Percentiles rank a stretch among this genome's conserved stretches.
phyloP scores from a whole-genome alignment of 768 basidiomycete genomes.

The Leccinellum luteum region DNA sequence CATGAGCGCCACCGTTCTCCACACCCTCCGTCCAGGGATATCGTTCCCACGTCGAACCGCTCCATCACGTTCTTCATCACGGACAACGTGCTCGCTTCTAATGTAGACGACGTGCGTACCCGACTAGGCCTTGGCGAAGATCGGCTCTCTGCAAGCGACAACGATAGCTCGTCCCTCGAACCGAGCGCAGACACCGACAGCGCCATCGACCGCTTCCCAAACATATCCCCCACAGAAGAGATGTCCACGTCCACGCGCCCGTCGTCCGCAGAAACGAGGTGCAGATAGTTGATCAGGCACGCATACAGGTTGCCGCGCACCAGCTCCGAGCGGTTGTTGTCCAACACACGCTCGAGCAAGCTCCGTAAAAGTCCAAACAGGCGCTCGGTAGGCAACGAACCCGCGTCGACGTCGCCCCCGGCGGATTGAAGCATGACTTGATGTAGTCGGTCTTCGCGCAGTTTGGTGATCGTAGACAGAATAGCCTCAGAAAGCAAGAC shows the following conservation, averaged over 20 bases:
- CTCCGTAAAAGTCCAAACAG: slow-evolving; percentile 70
- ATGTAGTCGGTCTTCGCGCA: slow-evolving; percentile 79
- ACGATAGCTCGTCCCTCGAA: slow-evolving; percentile 39
- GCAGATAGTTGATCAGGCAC: slow-evolving; percentile 80
- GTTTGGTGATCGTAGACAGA: slow-evolving; percentile 78
- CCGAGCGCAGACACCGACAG: slow-evolving; percentile 35
- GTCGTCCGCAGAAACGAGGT: too few species aligned
- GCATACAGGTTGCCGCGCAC: slow-evolving; percentile 96
- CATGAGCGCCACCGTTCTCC: too few species aligned
- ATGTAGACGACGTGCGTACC: too few species aligned
- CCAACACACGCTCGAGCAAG: slow-evolving; percentile 71
- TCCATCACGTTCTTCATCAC: slow-evolving; percentile 71
- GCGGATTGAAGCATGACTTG: slow-evolving; percentile 66
- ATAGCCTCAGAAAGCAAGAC: slow-evolving; percentile 83
- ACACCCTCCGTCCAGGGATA: slow-evolving; percentile 95
- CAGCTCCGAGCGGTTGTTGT: slow-evolving; percentile 76
- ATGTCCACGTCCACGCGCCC: too few species aligned
- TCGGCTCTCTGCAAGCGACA: slow-evolving; percentile 38
- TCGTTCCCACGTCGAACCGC: slow-evolving; percentile 61
- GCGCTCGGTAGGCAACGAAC: slow-evolving; percentile 78
- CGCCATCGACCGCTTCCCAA: slow-evolving; percentile 27
- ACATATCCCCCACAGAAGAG: too few species aligned
- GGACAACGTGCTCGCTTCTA: slow-evolving; percentile 62
- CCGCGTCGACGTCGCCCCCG: slow-evolving; percentile 58
- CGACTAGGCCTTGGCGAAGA: slow-evolving; percentile 19